A percentile compares a stretch with the other conserved stretches of the same genome.
These are phyloP conservation scores for Globisporangium solare DNA, from an alignment of 352 stramenopile species.

Conservation along the genomic window DNA sequence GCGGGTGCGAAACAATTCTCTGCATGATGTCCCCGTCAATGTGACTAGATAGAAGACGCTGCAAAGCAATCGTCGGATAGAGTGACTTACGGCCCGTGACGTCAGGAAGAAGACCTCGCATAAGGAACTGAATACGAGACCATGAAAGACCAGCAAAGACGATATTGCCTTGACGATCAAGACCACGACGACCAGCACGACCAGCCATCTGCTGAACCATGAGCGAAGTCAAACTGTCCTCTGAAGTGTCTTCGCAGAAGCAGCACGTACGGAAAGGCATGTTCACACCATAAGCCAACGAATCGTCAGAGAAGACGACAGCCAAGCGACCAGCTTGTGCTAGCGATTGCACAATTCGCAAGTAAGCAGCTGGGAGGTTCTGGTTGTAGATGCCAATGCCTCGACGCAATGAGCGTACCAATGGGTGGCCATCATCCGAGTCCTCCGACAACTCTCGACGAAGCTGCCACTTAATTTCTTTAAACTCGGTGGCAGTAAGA, in stretches of 20 bases:
- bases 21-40: slow-evolving; percentile 89
- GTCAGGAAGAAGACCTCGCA: slow-evolving; percentile 93
- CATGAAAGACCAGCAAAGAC: slow-evolving; percentile 95
- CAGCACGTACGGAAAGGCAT: slow-evolving; percentile 99
- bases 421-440: slow-evolving; percentile 73
- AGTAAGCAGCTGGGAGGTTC: slow-evolving; percentile 94
- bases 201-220: slow-evolving; percentile 99
- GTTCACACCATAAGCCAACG: slow-evolving; percentile 98
- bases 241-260: slow-evolving; percentile 97
- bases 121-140: slow-evolving; percentile 95
- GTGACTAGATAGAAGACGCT: slow-evolving; percentile 89
- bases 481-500: slow-evolving; percentile 91
- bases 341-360: slow-evolving; percentile 95
- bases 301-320: slow-evolving; percentile 98
- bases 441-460: slow-evolving; percentile 77
- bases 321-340: slow-evolving; percentile 95
- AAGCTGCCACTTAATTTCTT: slow-evolving; percentile 87
- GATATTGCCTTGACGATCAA: slow-evolving; percentile 97
- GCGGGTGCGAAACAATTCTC: slow-evolving; percentile 78
- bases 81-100: slow-evolving; percentile 90
- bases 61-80: slow-evolving; percentile 93
- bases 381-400: slow-evolving; percentile 99
- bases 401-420: slow-evolving; percentile 89
- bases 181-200: slow-evolving; percentile 94
- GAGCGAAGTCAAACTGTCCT: slow-evolving; percentile 91